Base-by-base conservation (phyloP, 163 green algal species). In the Prototheca cutis region DNA sequence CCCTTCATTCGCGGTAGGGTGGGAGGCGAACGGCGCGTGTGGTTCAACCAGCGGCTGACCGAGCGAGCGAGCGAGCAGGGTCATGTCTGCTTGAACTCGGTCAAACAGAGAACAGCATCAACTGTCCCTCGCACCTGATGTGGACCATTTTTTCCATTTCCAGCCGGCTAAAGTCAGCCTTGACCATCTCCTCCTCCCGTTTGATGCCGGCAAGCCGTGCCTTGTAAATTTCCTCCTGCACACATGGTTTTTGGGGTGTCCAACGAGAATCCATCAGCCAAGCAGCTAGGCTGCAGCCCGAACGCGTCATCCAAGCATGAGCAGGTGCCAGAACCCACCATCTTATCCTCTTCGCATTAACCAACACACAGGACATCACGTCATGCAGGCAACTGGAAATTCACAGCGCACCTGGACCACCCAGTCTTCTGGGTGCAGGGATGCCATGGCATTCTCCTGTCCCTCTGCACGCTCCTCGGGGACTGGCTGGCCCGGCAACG, bases 121-220 rank as follows among this genome's bases (percentile, higher is more conserved):
- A n/a, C n/a, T n/a, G 36, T 45, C 0, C 36, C 36, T 28, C 66
- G 48, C 54, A 73, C 75, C 68, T 65, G 28, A 86, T 62, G 67
- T 88, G 74, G 4, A 59, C 52, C 18, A 70, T 29, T 71, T 91
- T 91, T 39, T 94, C 88, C 4, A 61, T 47, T 30, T 85, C 74
- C 18, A 95, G 72, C 4, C 81, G 54, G 47, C 90, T 82, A 32
- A 78, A 63, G 55, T 96, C 90, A 30, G 68, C 68, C 3, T 62
- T 39, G 18, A 90, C 32, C 28, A 51, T 42, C 23, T 95, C 88
- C 61, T 96, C 90, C 69, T 96, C 88, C 8, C 90, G 72, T 56
- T 84, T 85, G 42, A 95, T 58, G 0, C 70, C 73, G 19, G 65
- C 68, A 58, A 94, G 62, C 18, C 81, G 76, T 6, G 74, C 79